Evolutionary conservation across 2,329 filamentous ascomycete species (phyloP), one percentile per base, ranked within the genome.

Genomic region (Claviceps digitariae): DNA sequence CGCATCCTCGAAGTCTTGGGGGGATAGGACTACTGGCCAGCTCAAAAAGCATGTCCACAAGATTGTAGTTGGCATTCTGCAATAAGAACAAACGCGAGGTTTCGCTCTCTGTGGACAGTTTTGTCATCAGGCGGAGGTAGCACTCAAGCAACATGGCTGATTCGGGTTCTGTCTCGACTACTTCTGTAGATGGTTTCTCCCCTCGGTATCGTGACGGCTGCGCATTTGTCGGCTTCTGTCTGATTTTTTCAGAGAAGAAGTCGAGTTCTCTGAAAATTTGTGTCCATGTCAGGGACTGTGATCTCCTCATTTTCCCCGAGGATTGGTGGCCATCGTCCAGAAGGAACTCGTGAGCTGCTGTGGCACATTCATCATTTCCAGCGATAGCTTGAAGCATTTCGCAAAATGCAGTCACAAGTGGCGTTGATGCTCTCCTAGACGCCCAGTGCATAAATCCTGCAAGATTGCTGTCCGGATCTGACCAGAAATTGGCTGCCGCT

Each of bases 361-460:
- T 84, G 29, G 93, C 91, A 61, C 88, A 93, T 52, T 87, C 81
- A 52, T 88, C 81, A 51, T 89, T 89, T 51, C 84, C 83, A 0
- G 93, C 88, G 48, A 98, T 84, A 1, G 90, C 86, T 63, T 90
- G 87, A 17, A 98, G 74, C 83, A 98, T 91, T 65, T 97, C 91
- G 67, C 93, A 98, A 61, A 97, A 98, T 13, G 91, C 90, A 56
- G 89, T 93, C 55, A 95, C 90, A 25, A 95, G 78, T n/a, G 93
- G 93, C 0, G 94, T 96, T 0, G 94, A 95, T 56, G 95, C 90
- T 61, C 93, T 79, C 60, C 89, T 85, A 3, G 93, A 95, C n/a
- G 90, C 87, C 93, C 93, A 98, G 58, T 95, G 87, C 65, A 98
- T 77, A 65, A 98, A 98, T 0, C 93, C 93, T 57, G 90, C 87